Conservation (phyloP, 129 eudicot genomes). For the Flaveria bidentis region DNA sequence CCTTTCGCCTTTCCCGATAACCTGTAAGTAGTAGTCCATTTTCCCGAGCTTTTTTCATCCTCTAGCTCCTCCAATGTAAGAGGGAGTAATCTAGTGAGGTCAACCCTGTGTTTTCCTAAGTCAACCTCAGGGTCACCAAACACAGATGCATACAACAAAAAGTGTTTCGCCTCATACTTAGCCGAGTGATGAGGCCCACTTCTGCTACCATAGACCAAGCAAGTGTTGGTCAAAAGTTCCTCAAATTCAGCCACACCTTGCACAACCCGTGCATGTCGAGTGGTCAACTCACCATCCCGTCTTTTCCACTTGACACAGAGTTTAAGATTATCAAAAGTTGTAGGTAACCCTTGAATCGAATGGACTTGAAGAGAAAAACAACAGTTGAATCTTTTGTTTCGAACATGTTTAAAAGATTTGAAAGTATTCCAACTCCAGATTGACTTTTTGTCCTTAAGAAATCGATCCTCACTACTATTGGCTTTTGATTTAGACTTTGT, state of each 20-base stretch:
- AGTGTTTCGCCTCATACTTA: conserved; percentile 87
- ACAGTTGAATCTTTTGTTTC: conserved; percentile 66
- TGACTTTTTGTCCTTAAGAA: conserved; percentile 68
- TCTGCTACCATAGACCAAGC: conserved; percentile 75
- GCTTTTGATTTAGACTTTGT: conserved; percentile 34
- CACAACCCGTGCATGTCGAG: conserved; percentile 53
- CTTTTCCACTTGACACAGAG: conserved; percentile 83
- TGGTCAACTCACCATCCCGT: conserved; percentile 62
- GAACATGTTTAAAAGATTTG: conserved; percentile 61
- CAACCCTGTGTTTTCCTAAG: conserved; percentile 86
- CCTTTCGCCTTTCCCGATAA: conserved; percentile 80
- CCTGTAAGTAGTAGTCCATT: conserved; percentile 83
- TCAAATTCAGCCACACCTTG: conserved; percentile 76
- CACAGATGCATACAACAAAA: conserved; percentile 64
- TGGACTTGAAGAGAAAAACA: conserved; percentile 85
- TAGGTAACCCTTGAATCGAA: conserved; percentile 65
- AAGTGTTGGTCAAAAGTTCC: conserved; percentile 54
- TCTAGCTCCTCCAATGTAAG: conserved; percentile 88
- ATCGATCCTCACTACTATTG: conserved; percentile 29
- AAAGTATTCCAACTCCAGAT: conserved; percentile 92
- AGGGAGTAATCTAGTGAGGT: conserved; percentile 86
- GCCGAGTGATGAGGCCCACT: conserved; percentile 81
- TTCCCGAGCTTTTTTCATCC: conserved; percentile 78
- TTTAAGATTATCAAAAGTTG: conserved; percentile 43
- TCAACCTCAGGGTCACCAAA: conserved; percentile 63